Evolutionary conservation across 2,329 filamentous ascomycete genomes (phyloP).

Genomic region (Apiospora phragmitis): DNA sequence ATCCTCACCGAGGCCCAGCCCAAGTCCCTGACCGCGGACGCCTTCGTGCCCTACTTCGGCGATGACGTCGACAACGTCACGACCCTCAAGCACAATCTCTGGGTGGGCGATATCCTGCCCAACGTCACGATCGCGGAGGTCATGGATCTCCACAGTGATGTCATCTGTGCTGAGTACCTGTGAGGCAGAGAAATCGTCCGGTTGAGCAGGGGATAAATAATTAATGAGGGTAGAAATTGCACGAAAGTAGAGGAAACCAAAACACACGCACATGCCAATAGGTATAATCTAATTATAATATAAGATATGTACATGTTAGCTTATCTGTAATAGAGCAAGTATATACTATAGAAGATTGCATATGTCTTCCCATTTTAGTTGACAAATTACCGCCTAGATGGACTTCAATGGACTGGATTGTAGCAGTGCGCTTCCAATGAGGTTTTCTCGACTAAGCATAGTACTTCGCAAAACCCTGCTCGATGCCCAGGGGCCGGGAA

Average conservation of each 20-base stretch:
- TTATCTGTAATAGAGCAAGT: too few species aligned
- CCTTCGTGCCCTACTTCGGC: not conserved
- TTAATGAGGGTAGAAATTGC: not conserved
- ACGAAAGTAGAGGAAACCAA: not conserved
- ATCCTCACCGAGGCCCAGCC: not conserved
- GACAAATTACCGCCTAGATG: not conserved
- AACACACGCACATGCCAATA: not conserved
- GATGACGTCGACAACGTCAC: conserved; percentile 19
- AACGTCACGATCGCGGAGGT: conserved; percentile 29
- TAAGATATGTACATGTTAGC: too few species aligned
- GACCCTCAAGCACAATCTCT: conserved; percentile 29
- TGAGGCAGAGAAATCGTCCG: not conserved
- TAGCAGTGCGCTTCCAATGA: not conserved
- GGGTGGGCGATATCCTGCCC: conserved; percentile 24
- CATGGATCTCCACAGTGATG: conserved; percentile 22
- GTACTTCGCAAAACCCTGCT: not conserved
- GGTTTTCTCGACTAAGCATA: not conserved
- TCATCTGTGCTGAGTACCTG: conserved; percentile 26
- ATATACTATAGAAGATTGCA: not conserved
- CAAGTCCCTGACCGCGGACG: not conserved
- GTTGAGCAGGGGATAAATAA: not conserved
- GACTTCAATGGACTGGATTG: not conserved
- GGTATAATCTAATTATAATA: too few species aligned
- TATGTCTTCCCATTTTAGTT: not conserved
- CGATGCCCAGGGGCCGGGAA: too few species aligned